Percentiles rank a stretch among this genome's conserved stretches.
Conservation (phyloP, 148 eudicot species). For the Vaccinium darrowii region DNA sequence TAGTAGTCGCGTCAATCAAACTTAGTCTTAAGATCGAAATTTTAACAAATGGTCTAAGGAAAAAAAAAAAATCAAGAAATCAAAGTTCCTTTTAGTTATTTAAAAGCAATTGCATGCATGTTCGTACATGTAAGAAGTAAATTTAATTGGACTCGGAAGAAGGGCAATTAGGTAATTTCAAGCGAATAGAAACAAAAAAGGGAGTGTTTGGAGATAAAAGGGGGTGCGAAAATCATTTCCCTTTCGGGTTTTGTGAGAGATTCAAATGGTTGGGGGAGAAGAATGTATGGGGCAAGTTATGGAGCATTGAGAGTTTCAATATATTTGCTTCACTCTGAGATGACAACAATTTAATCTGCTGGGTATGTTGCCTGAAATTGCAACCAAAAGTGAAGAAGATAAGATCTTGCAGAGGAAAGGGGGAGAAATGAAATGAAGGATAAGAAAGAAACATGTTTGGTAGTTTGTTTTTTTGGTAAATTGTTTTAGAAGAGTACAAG, state of each 20-base stretch:
- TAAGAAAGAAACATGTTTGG: background rate
- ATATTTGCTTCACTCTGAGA: slow-evolving; percentile 21
- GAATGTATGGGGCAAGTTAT: slow-evolving; percentile 47
- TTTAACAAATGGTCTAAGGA: no score
- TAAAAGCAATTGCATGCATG: background rate
- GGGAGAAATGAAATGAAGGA: slow-evolving; percentile 21
- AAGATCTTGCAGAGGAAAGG: slow-evolving; percentile 35
- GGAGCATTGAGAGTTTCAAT: slow-evolving; percentile 26
- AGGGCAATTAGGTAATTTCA: no score
- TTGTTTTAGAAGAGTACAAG: background rate
- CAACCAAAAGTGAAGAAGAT: slow-evolving; percentile 40
- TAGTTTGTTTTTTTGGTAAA: background rate
- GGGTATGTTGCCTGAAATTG: slow-evolving; percentile 34
- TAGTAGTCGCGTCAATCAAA: no score
- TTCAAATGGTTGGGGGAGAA: slow-evolving; percentile 22
- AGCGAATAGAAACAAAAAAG: no score
- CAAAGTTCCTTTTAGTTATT: background rate
- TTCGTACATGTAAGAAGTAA: background rate
- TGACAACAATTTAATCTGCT: slow-evolving; percentile 30
- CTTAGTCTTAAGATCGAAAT: no score
- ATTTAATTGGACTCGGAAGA: background rate
- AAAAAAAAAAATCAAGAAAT: background rate
- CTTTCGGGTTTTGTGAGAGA: background rate
- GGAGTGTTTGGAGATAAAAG: background rate
- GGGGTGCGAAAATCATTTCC: background rate